Base-by-base conservation (phyloP, 768 basidiomycete species). In the Rhodosporidiobolus sp. region DNA sequence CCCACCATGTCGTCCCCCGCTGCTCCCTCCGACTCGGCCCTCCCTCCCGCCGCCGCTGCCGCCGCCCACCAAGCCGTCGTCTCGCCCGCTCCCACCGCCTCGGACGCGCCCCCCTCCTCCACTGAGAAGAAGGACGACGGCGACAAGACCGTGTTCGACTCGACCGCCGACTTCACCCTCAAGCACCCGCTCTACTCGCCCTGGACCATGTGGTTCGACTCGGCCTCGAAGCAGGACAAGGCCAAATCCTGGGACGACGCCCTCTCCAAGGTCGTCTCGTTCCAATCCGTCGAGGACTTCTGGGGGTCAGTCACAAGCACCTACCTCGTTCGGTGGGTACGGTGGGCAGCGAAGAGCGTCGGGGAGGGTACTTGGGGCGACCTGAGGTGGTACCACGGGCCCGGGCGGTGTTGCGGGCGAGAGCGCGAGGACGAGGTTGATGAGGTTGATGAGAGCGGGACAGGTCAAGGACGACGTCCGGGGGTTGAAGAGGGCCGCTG, bases 281-380 rank as follows among this genome's bases (percentile, higher is more conserved):
- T 99, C 80, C 91, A 95, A 79, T 91, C 90, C 70, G 96, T 99
- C 28, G 96, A 99, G 83, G 95, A 97, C 82, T 99, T 99, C 83
- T 99, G 96, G 96, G 95, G 95, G 90, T 91, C 78, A 78, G 89
- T 84, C 8, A 43, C 10, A n/a, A n/a, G n/a, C 28, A 2, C 54
- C 19, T 48, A 8, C 38, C n/a, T 22, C 38, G 38, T 14, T 43
- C 38, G 38, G n/a, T n/a, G n/a, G n/a, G n/a, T n/a, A n/a, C n/a
- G n/a, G n/a, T n/a, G n/a, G n/a, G n/a, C n/a, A n/a, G n/a, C n/a
- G n/a, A n/a, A n/a, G n/a, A n/a, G n/a, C n/a, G n/a, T n/a, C n/a
- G n/a, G n/a, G n/a, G n/a, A n/a, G n/a, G n/a, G n/a, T n/a, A n/a
- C n/a, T n/a, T n/a, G n/a, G n/a, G n/a, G n/a, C n/a, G n/a, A n/a